phyloP scores from a whole-genome alignment of 257 asterid species.

The Salvia hispanica region DNA sequence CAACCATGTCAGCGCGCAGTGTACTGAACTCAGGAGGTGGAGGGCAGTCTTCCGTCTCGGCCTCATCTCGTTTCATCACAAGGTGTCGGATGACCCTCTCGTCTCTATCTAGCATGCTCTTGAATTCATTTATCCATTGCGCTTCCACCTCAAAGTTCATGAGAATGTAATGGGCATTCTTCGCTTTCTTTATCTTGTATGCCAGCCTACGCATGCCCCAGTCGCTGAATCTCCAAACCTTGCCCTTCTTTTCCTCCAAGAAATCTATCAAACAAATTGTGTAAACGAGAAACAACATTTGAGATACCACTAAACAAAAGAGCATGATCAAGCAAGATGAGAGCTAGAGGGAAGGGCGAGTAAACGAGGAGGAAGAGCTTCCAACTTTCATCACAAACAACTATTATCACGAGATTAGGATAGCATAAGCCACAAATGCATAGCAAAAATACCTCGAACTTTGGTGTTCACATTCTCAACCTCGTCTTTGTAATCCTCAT shows the following conservation, averaged over 20 bases:
- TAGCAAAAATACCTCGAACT: conserved; percentile 67
- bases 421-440: neutral
- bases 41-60: conserved; percentile 85
- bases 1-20: conserved; percentile 45
- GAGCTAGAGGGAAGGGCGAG: neutral
- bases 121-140: conserved; percentile 80
- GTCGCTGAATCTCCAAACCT: conserved; percentile 88
- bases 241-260: conserved; percentile 86
- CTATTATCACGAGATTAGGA: neutral
- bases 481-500: conserved; percentile 72
- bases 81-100: conserved; percentile 93
- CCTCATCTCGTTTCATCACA: conserved; percentile 82
- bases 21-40: conserved; percentile 85
- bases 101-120: conserved; percentile 82
- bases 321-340: neutral
- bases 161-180: conserved; percentile 81
- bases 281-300: conserved; percentile 3
- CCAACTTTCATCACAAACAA: conserved; percentile 6
- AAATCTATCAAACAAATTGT: conserved; percentile 49
- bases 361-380: neutral
- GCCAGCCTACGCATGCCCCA: conserved; percentile 98
- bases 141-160: conserved; percentile 90
- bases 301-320: neutral
- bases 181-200: conserved; percentile 82
- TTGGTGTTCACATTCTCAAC: conserved; percentile 76